These are phyloP conservation scores for Chamaenerion angustifolium DNA, from an alignment of 345 rosid species.

Conservation along the genomic window DNA sequence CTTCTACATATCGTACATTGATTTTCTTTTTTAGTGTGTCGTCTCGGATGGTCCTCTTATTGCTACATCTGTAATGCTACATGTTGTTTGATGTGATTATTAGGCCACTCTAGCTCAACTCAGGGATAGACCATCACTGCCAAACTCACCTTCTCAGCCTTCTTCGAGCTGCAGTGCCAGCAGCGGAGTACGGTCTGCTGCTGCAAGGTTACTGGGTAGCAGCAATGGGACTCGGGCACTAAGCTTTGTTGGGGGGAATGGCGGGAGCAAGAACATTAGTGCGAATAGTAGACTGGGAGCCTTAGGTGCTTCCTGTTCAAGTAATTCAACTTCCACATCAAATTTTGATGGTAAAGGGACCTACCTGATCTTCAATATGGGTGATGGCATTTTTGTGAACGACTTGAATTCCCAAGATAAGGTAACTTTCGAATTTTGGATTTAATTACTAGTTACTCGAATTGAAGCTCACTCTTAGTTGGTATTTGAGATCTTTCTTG, in stretches of 20 bases:
- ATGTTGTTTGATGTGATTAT: constrained; percentile 7
- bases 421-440: constrained; percentile 28
- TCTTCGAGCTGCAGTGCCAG: constrained; percentile 69
- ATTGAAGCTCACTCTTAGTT: background rate
- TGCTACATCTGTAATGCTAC: no score
- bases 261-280: constrained; percentile 63
- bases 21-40: no score
- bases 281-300: constrained; percentile 73
- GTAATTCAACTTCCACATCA: constrained; percentile 42
- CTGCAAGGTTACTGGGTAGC: constrained; percentile 70
- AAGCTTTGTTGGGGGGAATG: constrained; percentile 91
- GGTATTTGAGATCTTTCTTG: constrained; percentile 12
- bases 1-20: no score
- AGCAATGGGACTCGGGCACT: constrained; percentile 86
- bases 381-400: constrained; percentile 82
- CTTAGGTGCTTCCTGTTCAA: constrained; percentile 44
- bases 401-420: constrained; percentile 97
- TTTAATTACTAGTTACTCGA: constrained; percentile 5
- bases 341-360: constrained; percentile 97
- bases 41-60: no score
- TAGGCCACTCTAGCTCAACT: constrained; percentile 91
- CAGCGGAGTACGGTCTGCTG: constrained; percentile 85
- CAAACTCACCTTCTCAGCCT: constrained; percentile 59
- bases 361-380: constrained; percentile 87
- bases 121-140: constrained; percentile 81